Conservation (phyloP, 805 yeast species). For the Naumovozyma baii region DNA sequence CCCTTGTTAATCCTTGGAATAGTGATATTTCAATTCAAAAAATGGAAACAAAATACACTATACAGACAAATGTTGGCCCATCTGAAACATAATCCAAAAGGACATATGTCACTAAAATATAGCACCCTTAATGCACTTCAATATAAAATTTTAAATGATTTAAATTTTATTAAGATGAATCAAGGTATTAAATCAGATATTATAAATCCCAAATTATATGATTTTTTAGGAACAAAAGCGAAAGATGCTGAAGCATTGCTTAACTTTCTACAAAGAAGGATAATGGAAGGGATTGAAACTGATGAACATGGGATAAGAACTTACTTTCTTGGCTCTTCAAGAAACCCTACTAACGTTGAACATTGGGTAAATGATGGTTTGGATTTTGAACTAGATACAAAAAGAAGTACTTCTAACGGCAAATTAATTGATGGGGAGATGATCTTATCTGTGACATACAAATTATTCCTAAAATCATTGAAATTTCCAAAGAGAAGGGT, state of each 20-base stretch:
- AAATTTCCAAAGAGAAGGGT: conserved; percentile 3
- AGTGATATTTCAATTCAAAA: conserved; percentile 17
- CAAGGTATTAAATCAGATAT: conserved; percentile 4
- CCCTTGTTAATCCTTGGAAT: conserved; percentile 18
- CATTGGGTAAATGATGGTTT: conserved; percentile 11
- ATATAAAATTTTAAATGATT: conserved; percentile 1
- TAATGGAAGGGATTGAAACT: conserved; percentile 16
- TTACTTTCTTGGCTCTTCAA: conserved; percentile 2
- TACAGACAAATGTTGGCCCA: conserved; percentile 7
- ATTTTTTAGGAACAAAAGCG: background rate
- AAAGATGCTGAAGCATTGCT: conserved; percentile 7
- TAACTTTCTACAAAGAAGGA: conserved; percentile 10
- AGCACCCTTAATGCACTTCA: conserved; percentile 13
- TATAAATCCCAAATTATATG: conserved; percentile 1
- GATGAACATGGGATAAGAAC: conserved; percentile 19
- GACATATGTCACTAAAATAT: conserved; percentile 9
- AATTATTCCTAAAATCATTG: conserved; percentile 4
- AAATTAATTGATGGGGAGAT: conserved; percentile 7
- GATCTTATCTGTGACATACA: conserved; percentile 12
- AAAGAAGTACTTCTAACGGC: conserved; percentile 5
- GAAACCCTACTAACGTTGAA: background rate
- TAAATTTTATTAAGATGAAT: too few relatives aligned
- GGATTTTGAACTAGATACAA: conserved; percentile 9
- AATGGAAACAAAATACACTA: conserved; percentile 16
- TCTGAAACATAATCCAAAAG: conserved; percentile 7